Evolutionary conservation across 345 rosid genomes (phyloP).

Genomic region (Populus deltoides): DNA sequence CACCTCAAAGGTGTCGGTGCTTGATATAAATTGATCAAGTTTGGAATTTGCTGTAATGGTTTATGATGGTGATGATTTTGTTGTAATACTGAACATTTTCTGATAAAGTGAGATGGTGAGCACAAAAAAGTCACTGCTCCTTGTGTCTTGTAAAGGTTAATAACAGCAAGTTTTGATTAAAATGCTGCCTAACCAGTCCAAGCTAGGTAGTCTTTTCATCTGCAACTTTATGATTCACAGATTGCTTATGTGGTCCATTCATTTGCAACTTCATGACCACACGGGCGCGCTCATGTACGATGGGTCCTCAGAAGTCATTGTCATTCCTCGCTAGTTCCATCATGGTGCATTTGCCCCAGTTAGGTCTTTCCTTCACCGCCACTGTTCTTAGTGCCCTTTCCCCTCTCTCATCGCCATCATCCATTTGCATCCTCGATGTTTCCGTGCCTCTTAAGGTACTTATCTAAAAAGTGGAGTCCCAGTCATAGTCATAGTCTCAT

Average conservation of each 20-base stretch:
- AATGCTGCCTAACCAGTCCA: neutral
- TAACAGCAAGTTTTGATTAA: neutral
- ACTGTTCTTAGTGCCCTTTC: neutral
- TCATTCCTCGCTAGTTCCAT: neutral
- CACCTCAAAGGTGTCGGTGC: slow-evolving; percentile 2
- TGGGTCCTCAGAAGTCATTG: neutral
- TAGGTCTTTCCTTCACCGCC: neutral
- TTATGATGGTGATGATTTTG: neutral
- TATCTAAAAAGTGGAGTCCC: neutral
- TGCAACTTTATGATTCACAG: neutral
- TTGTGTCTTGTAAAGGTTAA: neutral
- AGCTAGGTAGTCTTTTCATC: neutral
- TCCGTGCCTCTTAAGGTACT: neutral
- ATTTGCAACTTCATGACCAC: neutral
- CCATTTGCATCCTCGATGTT: neutral
- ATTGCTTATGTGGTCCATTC: neutral
- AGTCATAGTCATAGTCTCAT: neutral
- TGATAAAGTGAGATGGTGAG: slow-evolving; percentile 3
- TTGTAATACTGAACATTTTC: slow-evolving; percentile 11
- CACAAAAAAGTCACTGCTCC: neutral
- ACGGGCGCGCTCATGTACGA: neutral
- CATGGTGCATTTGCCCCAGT: neutral
- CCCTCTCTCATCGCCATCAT: neutral
- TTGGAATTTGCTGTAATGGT: slow-evolving; percentile 10
- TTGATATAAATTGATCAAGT: slow-evolving; percentile 25